Evolutionary conservation across 495 filamentous ascomycete genomes (phyloP), one percentile per base, ranked within the genome.

Genomic region (Trichoderma parareesei): DNA sequence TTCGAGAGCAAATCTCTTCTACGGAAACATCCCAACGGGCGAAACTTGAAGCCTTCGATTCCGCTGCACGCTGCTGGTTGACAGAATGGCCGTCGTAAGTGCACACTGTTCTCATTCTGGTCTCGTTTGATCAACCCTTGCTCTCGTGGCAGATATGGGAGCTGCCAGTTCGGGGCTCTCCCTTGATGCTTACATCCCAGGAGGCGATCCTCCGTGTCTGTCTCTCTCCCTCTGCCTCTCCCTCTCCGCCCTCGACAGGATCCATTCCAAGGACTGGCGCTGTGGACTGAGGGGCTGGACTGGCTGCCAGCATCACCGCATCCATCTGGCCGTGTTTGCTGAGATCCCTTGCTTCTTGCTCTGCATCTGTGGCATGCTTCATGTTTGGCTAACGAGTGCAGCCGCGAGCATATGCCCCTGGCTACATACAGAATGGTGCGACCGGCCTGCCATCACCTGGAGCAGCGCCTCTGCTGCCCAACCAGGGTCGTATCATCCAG

Each of bases 401-500:
- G 71, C 70, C 75, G 35, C 73, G 75, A 60, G 70, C 72, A 35
- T 82, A 75, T 70, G 73, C 69, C 67, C 72, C 70, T 61, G 79
- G 77, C 73, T 85, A 81, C 65, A 72, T 85, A 68, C 77, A 81
- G 60, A 85, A 85, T 72, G 82, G 82, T 69, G 79, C 77, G 53
- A 67, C 75, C n/a, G 67, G 71, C 67, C 79, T 82, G 63, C 69
- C 76, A 48, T 57, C 53, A 11, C 82, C 81, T 27, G 82, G 82
- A 67, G 82, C 82, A 63, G 76, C 77, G 6, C 82, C 82, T 60
- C 78, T 85, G 13, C 76, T 84, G 38, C 82, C 82, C 20, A 84
- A 84, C 72, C 81, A 84, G 68, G 82, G 82, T 44, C 82, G 82
- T 62, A 77, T 99, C 59, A 86, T 97, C 70, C 91, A 98, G 76